phyloP scores from a whole-genome alignment of 805 yeast genomes.

The Ogataea nakhonphanomensis region DNA sequence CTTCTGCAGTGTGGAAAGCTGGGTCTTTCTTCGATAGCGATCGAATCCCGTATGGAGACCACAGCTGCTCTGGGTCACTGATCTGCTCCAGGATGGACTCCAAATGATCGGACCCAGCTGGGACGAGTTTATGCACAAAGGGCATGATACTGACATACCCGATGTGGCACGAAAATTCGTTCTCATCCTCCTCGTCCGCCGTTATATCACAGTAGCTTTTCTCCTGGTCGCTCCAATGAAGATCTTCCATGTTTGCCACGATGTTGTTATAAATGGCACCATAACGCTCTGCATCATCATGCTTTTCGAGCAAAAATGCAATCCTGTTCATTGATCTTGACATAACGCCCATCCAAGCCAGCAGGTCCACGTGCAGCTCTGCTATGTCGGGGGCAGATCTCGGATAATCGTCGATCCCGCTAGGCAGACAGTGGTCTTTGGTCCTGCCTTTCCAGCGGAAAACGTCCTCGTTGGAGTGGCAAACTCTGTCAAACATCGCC shows the following conservation, averaged over 20 bases:
- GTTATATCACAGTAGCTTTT: conserved; percentile 79
- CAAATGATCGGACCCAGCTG: conserved; percentile 45
- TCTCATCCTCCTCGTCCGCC: conserved; percentile 69
- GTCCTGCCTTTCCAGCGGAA: conserved; percentile 96
- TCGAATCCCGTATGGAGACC: conserved; percentile 77
- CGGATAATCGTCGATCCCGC: conserved; percentile 96
- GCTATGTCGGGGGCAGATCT: conserved; percentile 83
- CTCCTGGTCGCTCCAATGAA: conserved; percentile 77
- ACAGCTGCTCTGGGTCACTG: conserved; percentile 67
- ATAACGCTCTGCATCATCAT: conserved; percentile 58
- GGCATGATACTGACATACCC: conserved; percentile 91
- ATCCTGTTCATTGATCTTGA: conserved; percentile 74
- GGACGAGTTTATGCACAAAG: conserved; percentile 66
- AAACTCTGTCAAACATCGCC: conserved; percentile 64
- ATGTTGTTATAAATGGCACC: conserved; percentile 52
- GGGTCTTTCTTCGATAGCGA: conserved; percentile 69
- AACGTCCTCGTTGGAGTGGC: conserved; percentile 53
- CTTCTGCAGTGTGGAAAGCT: conserved; percentile 72
- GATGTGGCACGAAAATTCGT: conserved; percentile 70
- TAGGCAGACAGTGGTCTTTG: conserved; percentile 76
- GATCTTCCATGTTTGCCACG: conserved; percentile 56
- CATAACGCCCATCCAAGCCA: conserved; percentile 94
- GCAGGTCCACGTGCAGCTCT: conserved; percentile 84
- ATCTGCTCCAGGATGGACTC: conserved; percentile 53
- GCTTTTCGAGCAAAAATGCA: conserved; percentile 57